Percentiles rank a stretch among this genome's conserved stretches.
Evolutionary conservation across 2,329 filamentous ascomycete species (phyloP).

Genomic region (Septoria linicola): DNA sequence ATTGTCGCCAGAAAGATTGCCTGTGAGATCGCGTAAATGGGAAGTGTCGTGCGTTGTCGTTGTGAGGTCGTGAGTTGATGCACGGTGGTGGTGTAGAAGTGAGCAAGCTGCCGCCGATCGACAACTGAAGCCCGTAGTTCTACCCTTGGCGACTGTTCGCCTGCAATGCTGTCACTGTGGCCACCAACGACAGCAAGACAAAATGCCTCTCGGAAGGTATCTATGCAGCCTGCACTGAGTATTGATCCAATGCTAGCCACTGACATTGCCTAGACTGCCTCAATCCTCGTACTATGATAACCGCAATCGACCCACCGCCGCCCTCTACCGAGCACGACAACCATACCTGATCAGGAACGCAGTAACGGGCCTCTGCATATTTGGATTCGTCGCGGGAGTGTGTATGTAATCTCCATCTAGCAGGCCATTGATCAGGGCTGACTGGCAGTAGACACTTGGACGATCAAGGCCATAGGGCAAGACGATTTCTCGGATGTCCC

Average conservation of each 20-base stretch:
- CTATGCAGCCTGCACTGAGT: not conserved
- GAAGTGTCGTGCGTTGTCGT: not conserved
- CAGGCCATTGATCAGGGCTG: not conserved
- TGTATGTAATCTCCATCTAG: conserved; percentile 62
- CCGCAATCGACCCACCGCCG: conserved; percentile 78
- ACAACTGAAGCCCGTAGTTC: too few species aligned
- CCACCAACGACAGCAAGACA: too few species aligned
- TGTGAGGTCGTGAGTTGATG: not conserved
- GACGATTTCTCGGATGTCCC: conserved; percentile 96
- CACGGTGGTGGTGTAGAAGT: conserved; percentile 8
- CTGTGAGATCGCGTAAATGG: not conserved
- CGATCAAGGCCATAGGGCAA: conserved; percentile 83
- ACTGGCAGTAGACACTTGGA: conserved; percentile 60
- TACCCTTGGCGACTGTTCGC: too few species aligned
- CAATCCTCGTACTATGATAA: conserved; percentile 88
- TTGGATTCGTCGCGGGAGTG: conserved; percentile 74
- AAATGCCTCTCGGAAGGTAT: conserved; percentile 30
- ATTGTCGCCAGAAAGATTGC: not conserved
- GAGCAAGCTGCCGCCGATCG: too few species aligned
- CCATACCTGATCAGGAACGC: conserved; percentile 92
- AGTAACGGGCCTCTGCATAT: conserved; percentile 72
- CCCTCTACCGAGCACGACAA: conserved; percentile 85
- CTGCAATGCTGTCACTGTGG: too few species aligned
- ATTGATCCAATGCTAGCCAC: not conserved
- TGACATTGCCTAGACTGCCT: conserved; percentile 46